A percentile compares a stretch with the other conserved stretches of the same genome.
Evolutionary conservation across 352 stramenopile species (phyloP).

Genomic region (Phytophthora ohioensis): DNA sequence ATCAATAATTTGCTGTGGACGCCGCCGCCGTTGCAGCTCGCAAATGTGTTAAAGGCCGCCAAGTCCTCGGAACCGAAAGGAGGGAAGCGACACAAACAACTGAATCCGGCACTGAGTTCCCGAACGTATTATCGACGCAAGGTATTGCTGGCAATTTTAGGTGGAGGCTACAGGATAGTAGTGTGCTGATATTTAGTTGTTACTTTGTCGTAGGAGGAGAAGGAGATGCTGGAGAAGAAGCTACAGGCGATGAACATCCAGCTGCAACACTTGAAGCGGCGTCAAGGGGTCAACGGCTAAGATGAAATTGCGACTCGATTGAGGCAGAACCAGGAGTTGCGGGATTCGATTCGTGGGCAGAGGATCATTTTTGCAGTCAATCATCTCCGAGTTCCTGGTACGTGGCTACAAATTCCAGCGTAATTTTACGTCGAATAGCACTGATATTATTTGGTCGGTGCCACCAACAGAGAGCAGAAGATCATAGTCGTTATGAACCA

Average conservation of each 20-base stretch:
- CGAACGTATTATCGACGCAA: slow-evolving; percentile 44
- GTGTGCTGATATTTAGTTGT: neutral
- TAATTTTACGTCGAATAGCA: neutral
- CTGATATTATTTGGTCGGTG: neutral
- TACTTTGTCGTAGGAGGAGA: slow-evolving; percentile 40
- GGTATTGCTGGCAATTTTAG: slow-evolving; percentile 10
- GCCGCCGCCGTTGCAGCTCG: slow-evolving; percentile 17
- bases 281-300: slow-evolving; percentile 16
- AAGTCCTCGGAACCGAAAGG: neutral
- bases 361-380: slow-evolving; percentile 45
- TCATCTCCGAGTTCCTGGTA: slow-evolving; percentile 52
- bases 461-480: slow-evolving; percentile 32
- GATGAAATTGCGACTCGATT: slow-evolving; percentile 24
- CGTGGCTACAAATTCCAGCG: neutral
- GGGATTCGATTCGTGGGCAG: slow-evolving; percentile 44
- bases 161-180: neutral
- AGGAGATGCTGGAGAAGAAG: slow-evolving; percentile 45
- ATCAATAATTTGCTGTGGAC: slow-evolving; percentile 17
- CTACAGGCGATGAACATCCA: slow-evolving; percentile 37
- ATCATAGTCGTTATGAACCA: slow-evolving; percentile 44
- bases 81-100: slow-evolving; percentile 11
- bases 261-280: slow-evolving; percentile 34
- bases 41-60: neutral
- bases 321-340: slow-evolving; percentile 40
- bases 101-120: slow-evolving; percentile 26